phyloP scores from a whole-genome alignment of 2,329 filamentous ascomycete species.

The Hortaea sp. region DNA sequence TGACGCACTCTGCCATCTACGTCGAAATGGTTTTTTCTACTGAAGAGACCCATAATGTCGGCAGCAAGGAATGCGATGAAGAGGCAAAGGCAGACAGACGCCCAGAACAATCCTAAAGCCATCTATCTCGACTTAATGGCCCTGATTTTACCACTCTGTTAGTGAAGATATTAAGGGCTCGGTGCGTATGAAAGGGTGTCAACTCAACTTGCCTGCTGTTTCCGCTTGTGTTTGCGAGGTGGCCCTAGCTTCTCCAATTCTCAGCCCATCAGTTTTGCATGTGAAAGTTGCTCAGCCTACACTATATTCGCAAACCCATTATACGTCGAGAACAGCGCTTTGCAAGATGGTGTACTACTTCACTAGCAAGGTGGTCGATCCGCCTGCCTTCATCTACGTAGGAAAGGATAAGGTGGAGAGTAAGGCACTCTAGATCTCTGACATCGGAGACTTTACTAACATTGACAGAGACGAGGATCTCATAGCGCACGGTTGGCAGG shows the following conservation, averaged over 20 bases:
- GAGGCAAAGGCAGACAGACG: conserved; percentile 24
- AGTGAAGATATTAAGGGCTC: too few relatives aligned
- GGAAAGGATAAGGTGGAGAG: conserved; percentile 99
- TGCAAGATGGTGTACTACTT: conserved; percentile 85
- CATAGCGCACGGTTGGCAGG: conserved; percentile 87
- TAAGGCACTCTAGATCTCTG: conserved; percentile 36
- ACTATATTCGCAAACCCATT: too few relatives aligned
- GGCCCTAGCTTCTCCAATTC: neutral
- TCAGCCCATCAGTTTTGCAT: too few relatives aligned
- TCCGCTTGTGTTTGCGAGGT: neutral
- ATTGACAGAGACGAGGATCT: conserved; percentile 72
- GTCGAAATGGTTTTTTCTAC: conserved; percentile 63
- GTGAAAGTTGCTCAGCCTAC: too few relatives aligned
- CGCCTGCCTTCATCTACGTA: conserved; percentile 82
- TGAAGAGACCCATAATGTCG: conserved; percentile 58
- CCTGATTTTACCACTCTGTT: too few relatives aligned
- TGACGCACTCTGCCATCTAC: conserved; percentile 73
- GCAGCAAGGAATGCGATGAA: conserved; percentile 29
- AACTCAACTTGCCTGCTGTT: neutral
- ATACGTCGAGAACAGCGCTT: neutral
- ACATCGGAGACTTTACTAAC: conserved; percentile 13
- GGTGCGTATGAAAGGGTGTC: too few relatives aligned
- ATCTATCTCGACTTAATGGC: conserved; percentile 12
- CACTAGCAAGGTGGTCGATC: conserved; percentile 72
- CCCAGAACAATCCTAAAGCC: conserved; percentile 28